These are phyloP conservation scores for Rosa persica DNA, from an alignment of 306 rosid species.

Conservation along the genomic window DNA sequence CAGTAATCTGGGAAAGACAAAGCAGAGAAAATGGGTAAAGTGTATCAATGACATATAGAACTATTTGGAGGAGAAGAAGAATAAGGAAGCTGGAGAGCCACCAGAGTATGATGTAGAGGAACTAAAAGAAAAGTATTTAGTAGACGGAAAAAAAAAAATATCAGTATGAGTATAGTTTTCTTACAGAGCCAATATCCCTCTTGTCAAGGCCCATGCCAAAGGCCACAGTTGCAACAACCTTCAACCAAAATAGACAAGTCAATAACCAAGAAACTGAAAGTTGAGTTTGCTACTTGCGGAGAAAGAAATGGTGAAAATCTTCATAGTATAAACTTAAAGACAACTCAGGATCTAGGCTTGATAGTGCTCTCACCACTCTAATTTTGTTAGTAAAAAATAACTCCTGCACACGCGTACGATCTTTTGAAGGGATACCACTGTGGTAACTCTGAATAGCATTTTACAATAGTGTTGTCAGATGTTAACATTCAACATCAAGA, in stretches of 20 bases:
- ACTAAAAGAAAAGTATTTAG: background rate
- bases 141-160: conserved; percentile 20
- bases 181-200: conserved; percentile 93
- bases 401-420: conserved; percentile 77
- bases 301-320: conserved; percentile 14
- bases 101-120: background rate
- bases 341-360: conserved; percentile 23
- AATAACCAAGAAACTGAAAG: conserved; percentile 25
- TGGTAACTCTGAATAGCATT: conserved; percentile 69
- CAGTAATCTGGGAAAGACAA: background rate
- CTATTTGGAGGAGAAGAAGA: background rate
- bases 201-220: conserved; percentile 99
- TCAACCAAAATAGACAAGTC: conserved; percentile 32
- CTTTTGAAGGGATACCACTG: conserved; percentile 76
- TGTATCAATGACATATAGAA: background rate
- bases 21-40: background rate
- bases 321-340: conserved; percentile 12
- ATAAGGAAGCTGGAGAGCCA: background rate
- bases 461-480: conserved; percentile 33
- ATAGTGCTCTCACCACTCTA: conserved; percentile 65
- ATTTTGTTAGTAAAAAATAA: conserved; percentile 81
- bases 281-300: conserved; percentile 2
- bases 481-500: conserved; percentile 18
- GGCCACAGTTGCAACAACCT: conserved; percentile 99
- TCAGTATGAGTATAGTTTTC: conserved; percentile 28